Base-by-base conservation (phyloP, 2,329 filamentous ascomycete genomes). In the Claviceps pazoutovae region DNA sequence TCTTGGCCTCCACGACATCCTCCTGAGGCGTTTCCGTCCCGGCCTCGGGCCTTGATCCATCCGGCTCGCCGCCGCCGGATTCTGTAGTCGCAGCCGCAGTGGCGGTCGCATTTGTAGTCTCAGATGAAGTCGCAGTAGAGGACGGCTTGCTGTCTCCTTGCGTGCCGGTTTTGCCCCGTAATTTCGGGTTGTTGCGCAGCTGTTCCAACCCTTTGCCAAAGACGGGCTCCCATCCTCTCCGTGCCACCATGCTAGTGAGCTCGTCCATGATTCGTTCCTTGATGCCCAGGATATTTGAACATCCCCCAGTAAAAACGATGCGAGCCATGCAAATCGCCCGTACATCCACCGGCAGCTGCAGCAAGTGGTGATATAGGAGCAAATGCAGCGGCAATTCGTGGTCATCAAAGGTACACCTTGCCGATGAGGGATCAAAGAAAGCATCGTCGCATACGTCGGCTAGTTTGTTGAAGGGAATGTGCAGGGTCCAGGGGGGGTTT, bases 251-350 rank as follows among this genome's bases (percentile, higher is more conserved):
- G 1, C 70, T 67, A 4, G 77, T 75, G 1, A 97, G 68, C 59
- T 97, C 90, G 52, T 84, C 78, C 36, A 95, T 68, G 39, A 95
- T 75, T 26, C 91, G 80, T 23, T 76, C 74, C 57, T 87, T 88
- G 26, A 98, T 70, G 1, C 93, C 93, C 0, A 90, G 77, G 8
- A 96, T 81, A 26, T 78, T 78, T 5, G 88, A 82, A 47, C 85
- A 85, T 2, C 88, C 88, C 36, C 93, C 93, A 0, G 84, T 84
- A 61, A 98, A 86, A 16, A 95, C 73, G 46, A 97, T 86, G 41
- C 91, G 85, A 1, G 89, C 83, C 82, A 96, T 93, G 66, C 91
- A 96, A 4, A 84, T 69, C 1, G 86, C 83, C 23, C 93, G 82
- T 4, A 90, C 82, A 65, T 98, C 93, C 4, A 91, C 70, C 0